Conservation (phyloP, 1,284 basidiomycete genomes). For the Malassezia equina region DNA sequence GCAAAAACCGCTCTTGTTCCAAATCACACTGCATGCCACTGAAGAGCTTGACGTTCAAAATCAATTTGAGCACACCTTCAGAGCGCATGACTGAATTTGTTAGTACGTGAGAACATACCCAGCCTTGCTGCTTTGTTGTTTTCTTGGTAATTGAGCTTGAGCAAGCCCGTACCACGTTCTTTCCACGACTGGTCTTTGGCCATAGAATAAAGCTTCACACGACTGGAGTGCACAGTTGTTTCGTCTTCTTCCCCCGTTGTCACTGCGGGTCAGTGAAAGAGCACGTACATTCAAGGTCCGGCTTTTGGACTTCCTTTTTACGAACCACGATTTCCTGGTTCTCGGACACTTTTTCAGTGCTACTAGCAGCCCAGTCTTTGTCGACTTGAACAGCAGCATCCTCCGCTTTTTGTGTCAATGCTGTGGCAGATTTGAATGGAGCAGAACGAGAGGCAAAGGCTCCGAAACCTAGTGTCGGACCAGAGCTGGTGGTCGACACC, state of each 20-base stretch:
- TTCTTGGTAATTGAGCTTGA: slow-evolving; percentile 70
- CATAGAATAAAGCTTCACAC: slow-evolving; percentile 72
- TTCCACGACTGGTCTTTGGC: slow-evolving; percentile 61
- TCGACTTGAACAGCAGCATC: background rate
- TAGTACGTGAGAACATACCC: slow-evolving; percentile 50
- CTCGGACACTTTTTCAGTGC: background rate
- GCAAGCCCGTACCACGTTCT: slow-evolving; percentile 71
- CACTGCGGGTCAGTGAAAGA: slow-evolving; percentile 52
- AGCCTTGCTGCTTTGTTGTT: slow-evolving; percentile 61
- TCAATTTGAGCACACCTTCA: slow-evolving; percentile 73
- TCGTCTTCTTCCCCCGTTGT: slow-evolving; percentile 87
- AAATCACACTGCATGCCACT: slow-evolving; percentile 68
- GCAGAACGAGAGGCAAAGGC: slow-evolving; percentile 10
- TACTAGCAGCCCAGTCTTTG: slow-evolving; percentile 2
- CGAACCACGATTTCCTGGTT: slow-evolving; percentile 13
- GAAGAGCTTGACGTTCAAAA: slow-evolving; percentile 78
- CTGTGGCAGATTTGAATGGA: slow-evolving; percentile 11
- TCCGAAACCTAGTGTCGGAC: slow-evolving; percentile 11
- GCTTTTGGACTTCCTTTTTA: slow-evolving; percentile 6
- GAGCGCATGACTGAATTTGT: slow-evolving; percentile 74
- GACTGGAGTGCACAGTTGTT: slow-evolving; percentile 68
- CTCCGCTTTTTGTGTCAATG: background rate
- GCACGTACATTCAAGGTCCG: slow-evolving; percentile 6
- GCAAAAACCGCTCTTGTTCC: slow-evolving; percentile 55
- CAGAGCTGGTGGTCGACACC: background rate